These are phyloP conservation scores for Chamaecrista fasciculata DNA, from an alignment of 306 rosid species.

Conservation along the genomic window DNA sequence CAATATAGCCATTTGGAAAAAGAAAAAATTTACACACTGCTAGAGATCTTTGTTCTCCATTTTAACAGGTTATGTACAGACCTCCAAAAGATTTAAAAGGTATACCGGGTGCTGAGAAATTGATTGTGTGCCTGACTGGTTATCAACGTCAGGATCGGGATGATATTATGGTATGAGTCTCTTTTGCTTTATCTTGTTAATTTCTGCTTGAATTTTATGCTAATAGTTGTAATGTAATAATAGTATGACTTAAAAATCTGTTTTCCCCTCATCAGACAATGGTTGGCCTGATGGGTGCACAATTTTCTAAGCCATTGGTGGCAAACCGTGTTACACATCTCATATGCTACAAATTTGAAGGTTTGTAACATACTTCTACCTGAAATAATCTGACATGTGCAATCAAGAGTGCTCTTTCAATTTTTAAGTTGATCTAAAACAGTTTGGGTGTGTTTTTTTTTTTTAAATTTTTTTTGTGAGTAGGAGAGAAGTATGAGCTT, in stretches of 20 bases:
- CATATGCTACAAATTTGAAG: conserved; percentile 93
- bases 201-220: conserved; percentile 6
- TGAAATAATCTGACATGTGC: conserved; percentile 2
- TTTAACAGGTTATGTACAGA: conserved; percentile 72
- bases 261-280: conserved; percentile 51
- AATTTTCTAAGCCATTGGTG: conserved; percentile 84
- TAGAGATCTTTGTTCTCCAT: conserved; percentile 27
- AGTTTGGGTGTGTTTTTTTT: neutral
- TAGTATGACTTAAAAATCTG: conserved; percentile 5
- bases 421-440: neutral
- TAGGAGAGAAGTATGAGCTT: conserved; percentile 93
- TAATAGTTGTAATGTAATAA: neutral
- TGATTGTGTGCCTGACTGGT: conserved; percentile 82
- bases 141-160: conserved; percentile 91
- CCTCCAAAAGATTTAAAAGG: conserved; percentile 72
- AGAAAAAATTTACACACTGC: neutral
- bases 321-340: conserved; percentile 92
- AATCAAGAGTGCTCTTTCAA: neutral
- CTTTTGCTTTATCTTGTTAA: conserved; percentile 2
- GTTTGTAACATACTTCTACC: conserved; percentile 38
- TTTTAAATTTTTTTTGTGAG: neutral
- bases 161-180: conserved; percentile 69
- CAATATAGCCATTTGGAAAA: neutral
- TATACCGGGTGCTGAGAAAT: conserved; percentile 65
- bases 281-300: conserved; percentile 87